phyloP scores from a whole-genome alignment of 441 rosid genomes.

The Geranium incanum region DNA sequence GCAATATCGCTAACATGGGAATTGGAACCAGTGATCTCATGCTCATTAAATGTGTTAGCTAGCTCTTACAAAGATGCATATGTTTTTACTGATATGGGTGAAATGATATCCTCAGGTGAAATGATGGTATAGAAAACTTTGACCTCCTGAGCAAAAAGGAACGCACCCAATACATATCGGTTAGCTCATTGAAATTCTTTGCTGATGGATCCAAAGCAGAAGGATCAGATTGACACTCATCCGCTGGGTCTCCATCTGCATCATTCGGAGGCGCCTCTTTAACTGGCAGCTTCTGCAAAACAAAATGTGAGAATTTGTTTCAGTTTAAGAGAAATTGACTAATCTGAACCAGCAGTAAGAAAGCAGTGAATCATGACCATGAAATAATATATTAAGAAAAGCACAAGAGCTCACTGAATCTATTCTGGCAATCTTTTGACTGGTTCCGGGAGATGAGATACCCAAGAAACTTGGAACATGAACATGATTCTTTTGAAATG shows the following conservation, averaged over 20 bases:
- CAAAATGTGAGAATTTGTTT: constrained; percentile 17
- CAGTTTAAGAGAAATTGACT: constrained; percentile 9
- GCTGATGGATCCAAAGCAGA: constrained; percentile 34
- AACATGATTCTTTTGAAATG: constrained; percentile 45
- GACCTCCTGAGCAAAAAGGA: not conserved
- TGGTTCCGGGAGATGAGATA: constrained; percentile 28
- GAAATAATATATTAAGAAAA: constrained; percentile 39
- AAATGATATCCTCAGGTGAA: too few relatives aligned
- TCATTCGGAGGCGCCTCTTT: constrained; percentile 29
- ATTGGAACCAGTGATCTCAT: too few relatives aligned
- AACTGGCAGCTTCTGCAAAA: constrained; percentile 35
- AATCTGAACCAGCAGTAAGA: constrained; percentile 13
- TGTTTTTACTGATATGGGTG: not conserved
- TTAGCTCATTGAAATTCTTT: constrained; percentile 47
- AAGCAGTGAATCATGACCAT: constrained; percentile 8
- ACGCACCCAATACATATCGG: constrained; percentile 87
- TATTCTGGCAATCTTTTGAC: constrained; percentile 26
- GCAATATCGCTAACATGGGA: not conserved
- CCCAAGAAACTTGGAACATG: constrained; percentile 27
- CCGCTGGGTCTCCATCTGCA: constrained; percentile 38
- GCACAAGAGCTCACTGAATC: constrained; percentile 24
- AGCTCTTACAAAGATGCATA: too few relatives aligned
- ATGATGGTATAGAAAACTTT: not conserved
- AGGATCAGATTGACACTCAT: constrained; percentile 36
- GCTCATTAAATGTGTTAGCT: too few relatives aligned